phyloP scores from a whole-genome alignment of 2,329 filamentous ascomycete genomes.

The Trichophyton verrucosum region DNA sequence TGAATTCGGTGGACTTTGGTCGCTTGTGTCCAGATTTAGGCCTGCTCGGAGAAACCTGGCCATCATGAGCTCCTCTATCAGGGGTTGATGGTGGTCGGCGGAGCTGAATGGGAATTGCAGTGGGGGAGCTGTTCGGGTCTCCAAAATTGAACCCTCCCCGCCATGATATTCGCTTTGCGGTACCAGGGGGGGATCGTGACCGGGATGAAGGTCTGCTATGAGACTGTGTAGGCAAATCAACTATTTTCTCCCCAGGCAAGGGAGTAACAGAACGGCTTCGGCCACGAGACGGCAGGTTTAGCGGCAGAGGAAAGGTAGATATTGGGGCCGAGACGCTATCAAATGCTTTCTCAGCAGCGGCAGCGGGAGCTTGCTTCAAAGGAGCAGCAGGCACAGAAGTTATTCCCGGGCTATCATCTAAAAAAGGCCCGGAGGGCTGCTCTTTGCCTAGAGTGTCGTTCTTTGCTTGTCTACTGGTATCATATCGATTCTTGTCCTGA shows the following conservation, averaged over 20 bases:
- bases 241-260: conserved; percentile 19
- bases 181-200: conserved; percentile 8
- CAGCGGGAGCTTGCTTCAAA: conserved; percentile 28
- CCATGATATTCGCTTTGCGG: neutral
- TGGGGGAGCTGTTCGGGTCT: conserved; percentile 23
- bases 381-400: conserved; percentile 34
- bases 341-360: conserved; percentile 14
- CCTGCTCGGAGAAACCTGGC: conserved; percentile 31
- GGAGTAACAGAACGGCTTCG: conserved; percentile 28
- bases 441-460: neutral
- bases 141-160: neutral
- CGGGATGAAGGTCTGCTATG: conserved; percentile 26
- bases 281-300: conserved; percentile 1
- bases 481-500: neutral
- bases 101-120: conserved; percentile 46
- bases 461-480: neutral
- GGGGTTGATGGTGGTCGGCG: conserved; percentile 35
- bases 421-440: conserved; percentile 43
- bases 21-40: conserved; percentile 33
- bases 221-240: conserved; percentile 21
- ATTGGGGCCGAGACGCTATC: conserved; percentile 5
- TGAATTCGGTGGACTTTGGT: conserved; percentile 41
- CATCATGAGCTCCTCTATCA: conserved; percentile 24
- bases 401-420: conserved; percentile 52
- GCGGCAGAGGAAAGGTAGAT: conserved; percentile 11